Base-by-base conservation (phyloP, 805 yeast species). In the Kregervanrija fluxuum region DNA sequence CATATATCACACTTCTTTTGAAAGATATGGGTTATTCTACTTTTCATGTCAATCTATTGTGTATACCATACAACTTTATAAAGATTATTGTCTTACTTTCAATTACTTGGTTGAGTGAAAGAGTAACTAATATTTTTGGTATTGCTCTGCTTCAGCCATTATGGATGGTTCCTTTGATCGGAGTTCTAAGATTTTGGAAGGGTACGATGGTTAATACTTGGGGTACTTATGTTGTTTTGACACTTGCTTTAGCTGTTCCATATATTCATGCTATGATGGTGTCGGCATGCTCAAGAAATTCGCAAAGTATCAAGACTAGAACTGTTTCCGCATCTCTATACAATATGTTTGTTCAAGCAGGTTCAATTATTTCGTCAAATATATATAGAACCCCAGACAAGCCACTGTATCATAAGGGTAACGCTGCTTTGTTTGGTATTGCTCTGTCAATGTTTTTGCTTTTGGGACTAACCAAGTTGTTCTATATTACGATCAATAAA, bases 251-350 rank as follows among this genome's bases (percentile, higher is more conserved):
- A 33, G 73, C 71, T 17, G 65, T 69, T 33, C 75, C 80, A 0
- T 69, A 70, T 36, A 62, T 72, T n/a, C 78, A 77, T 61, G 76
- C 84, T 1, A 60, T 80, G 40, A 64, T 73, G 47, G 80, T 77
- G 28, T 65, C 75, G 28, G 77, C 85, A 80, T 72, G 78, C 45
- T 79, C 88, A 0, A 59, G 75, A 30, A 81, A 81, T 53, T 71
- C 86, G 9, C 75, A 77, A 57, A 69, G 82, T 1, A 83, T 82
- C 28, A 62, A 81, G n/a, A 65, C 77, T 2, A 66, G 90, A 52
- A 75, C 88, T 0, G 79, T 82, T 4, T 71, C 82, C 11, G 77
- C 86, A 0, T 79, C 88, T 0, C 46, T 82, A 39, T 80, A 76
- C 55, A 83, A 82, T 54, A 79, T 81, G 69, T 73, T 70, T 57